These are phyloP conservation scores for Ceratobasidium sp. DNA, from an alignment of 1,284 basidiomycete species.

Conservation along the genomic window DNA sequence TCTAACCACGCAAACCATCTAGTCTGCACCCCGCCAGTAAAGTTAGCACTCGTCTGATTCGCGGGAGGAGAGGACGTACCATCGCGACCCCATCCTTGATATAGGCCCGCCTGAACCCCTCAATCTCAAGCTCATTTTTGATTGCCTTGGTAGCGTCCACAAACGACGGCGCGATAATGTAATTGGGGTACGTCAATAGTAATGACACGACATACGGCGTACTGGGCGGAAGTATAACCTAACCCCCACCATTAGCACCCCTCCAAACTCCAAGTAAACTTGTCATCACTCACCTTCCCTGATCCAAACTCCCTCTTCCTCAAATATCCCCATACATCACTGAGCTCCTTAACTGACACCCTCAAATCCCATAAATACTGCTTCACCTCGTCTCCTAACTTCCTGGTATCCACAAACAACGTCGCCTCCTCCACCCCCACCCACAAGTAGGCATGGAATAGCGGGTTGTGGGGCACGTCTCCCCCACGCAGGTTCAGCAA, in stretches of 20 bases:
- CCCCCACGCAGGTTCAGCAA: constrained; percentile 84
- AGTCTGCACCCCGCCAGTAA: constrained; percentile 50
- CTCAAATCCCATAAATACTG: constrained; percentile 69
- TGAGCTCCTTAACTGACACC: constrained; percentile 73
- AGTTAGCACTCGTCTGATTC: neutral
- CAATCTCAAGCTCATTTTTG: constrained; percentile 88
- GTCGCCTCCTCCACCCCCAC: constrained; percentile 68
- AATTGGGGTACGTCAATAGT: constrained; percentile 80
- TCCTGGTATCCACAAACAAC: constrained; percentile 75
- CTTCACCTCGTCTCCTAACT: constrained; percentile 64
- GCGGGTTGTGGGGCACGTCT: constrained; percentile 87
- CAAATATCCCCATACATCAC: constrained; percentile 84
- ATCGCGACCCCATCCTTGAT: constrained; percentile 92
- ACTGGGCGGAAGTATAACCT: constrained; percentile 74
- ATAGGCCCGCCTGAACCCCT: constrained; percentile 86
- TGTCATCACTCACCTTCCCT: constrained; percentile 65
- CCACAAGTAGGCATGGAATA: constrained; percentile 87
- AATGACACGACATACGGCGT: constrained; percentile 82
- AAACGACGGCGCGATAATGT: constrained; percentile 70
- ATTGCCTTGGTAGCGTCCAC: constrained; percentile 86
- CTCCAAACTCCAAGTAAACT: constrained; percentile 30
- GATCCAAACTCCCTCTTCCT: constrained; percentile 76
- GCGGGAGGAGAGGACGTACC: constrained; percentile 57
- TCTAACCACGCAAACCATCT: constrained; percentile 94
- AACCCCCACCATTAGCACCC: neutral